phyloP scores from a whole-genome alignment of 2,329 filamentous ascomycete species.

The Xylariaceae sp. region DNA sequence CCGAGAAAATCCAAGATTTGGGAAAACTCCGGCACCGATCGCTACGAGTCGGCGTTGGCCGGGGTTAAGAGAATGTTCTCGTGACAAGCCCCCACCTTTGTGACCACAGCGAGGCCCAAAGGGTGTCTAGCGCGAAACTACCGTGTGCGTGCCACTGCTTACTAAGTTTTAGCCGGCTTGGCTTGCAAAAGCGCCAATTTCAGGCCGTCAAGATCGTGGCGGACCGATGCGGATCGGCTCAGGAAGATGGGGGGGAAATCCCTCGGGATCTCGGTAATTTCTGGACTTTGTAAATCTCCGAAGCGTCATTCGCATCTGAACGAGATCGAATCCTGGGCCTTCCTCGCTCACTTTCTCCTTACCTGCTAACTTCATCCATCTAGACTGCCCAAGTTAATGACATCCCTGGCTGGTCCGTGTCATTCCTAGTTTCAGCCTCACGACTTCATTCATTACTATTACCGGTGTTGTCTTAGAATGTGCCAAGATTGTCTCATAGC shows the following conservation, averaged over 20 bases:
- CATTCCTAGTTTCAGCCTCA: background rate
- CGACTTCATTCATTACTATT: background rate
- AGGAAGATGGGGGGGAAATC: background rate
- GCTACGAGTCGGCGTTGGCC: too few species aligned
- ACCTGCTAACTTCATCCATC: background rate
- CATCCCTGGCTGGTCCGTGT: background rate
- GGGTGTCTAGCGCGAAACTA: too few species aligned
- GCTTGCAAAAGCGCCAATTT: background rate
- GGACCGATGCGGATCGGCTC: background rate
- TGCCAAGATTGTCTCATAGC: background rate
- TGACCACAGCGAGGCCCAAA: too few species aligned
- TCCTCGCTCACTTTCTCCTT: background rate
- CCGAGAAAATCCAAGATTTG: too few species aligned
- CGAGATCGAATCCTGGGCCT: background rate
- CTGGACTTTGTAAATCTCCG: background rate
- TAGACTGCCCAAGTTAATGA: background rate
- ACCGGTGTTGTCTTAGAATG: background rate
- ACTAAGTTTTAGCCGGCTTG: too few species aligned
- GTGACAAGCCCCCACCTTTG: too few species aligned
- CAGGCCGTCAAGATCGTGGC: background rate
- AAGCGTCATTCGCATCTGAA: background rate
- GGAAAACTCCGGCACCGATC: too few species aligned
- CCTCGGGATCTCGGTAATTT: background rate
- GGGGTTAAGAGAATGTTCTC: too few species aligned
- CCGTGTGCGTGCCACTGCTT: too few species aligned